Percentiles rank a stretch among this genome's conserved stretches.
These are phyloP conservation scores for Marasmius sp. DNA, from an alignment of 1,284 basidiomycete species.

Conservation along the genomic window DNA sequence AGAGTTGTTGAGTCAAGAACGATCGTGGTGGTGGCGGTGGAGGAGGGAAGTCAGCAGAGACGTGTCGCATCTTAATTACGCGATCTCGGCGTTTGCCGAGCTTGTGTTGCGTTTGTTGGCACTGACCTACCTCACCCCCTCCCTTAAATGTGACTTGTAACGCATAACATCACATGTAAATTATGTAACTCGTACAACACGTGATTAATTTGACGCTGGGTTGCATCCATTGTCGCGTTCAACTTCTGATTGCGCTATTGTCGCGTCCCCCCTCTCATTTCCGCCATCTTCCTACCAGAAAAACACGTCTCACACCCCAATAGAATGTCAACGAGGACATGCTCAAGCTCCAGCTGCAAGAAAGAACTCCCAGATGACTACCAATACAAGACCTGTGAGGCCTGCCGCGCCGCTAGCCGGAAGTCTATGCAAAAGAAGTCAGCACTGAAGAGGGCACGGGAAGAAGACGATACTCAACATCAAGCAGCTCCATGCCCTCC, in stretches of 20 bases:
- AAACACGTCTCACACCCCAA: background rate
- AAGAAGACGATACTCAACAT: too few species aligned
- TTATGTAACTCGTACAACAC: background rate
- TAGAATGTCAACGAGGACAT: background rate
- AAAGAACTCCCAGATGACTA: background rate
- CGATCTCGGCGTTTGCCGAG: too few species aligned
- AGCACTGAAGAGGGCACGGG: too few species aligned
- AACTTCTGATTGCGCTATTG: background rate
- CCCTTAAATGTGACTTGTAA: background rate
- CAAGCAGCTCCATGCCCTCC: too few species aligned
- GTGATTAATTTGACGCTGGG: background rate
- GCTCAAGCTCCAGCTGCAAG: background rate
- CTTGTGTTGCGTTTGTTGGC: too few species aligned
- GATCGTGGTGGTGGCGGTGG: too few species aligned
- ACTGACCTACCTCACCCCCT: slow-evolving; percentile 2
- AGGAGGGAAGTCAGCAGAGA: too few species aligned
- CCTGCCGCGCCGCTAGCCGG: background rate
- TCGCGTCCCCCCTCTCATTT: background rate
- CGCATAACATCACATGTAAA: background rate
- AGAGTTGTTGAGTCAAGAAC: too few species aligned
- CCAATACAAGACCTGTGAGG: background rate
- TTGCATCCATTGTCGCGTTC: background rate
- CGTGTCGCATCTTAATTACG: too few species aligned
- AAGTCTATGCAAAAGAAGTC: background rate
- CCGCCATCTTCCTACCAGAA: background rate